These are phyloP conservation scores for Emydomyces testavorans DNA, from an alignment of 2,329 filamentous ascomycete species.

Conservation along the genomic window DNA sequence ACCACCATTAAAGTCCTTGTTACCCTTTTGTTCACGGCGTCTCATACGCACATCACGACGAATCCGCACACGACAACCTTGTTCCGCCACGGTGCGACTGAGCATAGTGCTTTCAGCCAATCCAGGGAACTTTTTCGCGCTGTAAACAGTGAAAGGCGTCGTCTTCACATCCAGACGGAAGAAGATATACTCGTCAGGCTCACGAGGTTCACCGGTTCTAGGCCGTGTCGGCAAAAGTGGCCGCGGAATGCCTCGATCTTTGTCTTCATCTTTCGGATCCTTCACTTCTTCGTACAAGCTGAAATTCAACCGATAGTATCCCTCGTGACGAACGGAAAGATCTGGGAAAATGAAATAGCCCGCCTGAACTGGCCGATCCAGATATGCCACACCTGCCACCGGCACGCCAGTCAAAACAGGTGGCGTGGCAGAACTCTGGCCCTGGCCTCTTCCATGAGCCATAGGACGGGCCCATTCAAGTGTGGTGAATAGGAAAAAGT, in stretches of 20 bases:
- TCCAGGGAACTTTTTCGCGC: slow-evolving; percentile 96
- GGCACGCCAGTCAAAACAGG: slow-evolving; percentile 89
- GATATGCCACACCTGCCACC: slow-evolving; percentile 88
- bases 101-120: slow-evolving; percentile 78
- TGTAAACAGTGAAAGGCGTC: slow-evolving; percentile 74
- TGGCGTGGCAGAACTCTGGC: slow-evolving; percentile 54
- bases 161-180: slow-evolving; percentile 88
- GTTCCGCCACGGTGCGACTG: slow-evolving; percentile 85
- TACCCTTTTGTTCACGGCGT: slow-evolving; percentile 61
- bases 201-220: neutral
- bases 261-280: slow-evolving; percentile 65
- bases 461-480: slow-evolving; percentile 76
- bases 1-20: slow-evolving; percentile 47
- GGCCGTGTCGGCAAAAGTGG: neutral
- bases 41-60: slow-evolving; percentile 88
- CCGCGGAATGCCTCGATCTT: slow-evolving; percentile 27
- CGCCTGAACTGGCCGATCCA: slow-evolving; percentile 66
- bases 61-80: slow-evolving; percentile 92
- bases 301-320: slow-evolving; percentile 81
- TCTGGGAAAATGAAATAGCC: slow-evolving; percentile 98
- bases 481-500: slow-evolving; percentile 94
- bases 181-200: slow-evolving; percentile 53
- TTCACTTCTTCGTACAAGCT: slow-evolving; percentile 91
- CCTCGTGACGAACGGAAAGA: slow-evolving; percentile 88
- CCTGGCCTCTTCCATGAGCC: slow-evolving; percentile 64